A percentile compares a stretch with the other conserved stretches of the same genome.
phyloP scores from a whole-genome alignment of 2,329 filamentous ascomycete genomes.

The Nemania diffusa region DNA sequence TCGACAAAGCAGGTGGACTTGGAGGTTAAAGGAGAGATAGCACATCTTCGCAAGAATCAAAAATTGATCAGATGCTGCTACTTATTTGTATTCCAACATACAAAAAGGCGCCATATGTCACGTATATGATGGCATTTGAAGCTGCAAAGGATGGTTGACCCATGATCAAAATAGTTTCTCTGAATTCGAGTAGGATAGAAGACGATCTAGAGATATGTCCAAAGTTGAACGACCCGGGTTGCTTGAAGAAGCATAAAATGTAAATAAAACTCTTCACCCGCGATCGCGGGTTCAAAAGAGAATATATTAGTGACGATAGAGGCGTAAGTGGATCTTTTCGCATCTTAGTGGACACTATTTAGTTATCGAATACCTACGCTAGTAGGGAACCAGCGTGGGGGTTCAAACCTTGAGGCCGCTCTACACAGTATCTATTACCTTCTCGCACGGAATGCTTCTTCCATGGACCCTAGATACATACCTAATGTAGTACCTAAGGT shows the following conservation, averaged over 20 bases:
- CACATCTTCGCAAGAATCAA: neutral
- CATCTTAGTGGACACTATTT: neutral
- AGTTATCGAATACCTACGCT: neutral
- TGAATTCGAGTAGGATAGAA: neutral
- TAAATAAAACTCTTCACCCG: slow-evolving; percentile 26
- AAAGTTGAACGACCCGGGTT: neutral
- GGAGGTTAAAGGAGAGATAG: neutral
- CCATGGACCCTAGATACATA: too few species aligned
- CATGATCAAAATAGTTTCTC: slow-evolving; percentile 60
- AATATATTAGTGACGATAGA: slow-evolving; percentile 14
- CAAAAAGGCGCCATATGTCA: slow-evolving; percentile 82
- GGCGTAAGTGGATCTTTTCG: neutral
- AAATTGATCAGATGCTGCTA: slow-evolving; percentile 7
- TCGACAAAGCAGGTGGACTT: neutral
- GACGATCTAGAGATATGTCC: neutral
- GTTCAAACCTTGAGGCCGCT: neutral
- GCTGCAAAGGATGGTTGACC: slow-evolving; percentile 78
- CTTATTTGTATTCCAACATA: slow-evolving; percentile 54
- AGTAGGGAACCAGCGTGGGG: neutral
- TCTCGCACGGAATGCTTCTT: neutral
- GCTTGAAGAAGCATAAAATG: neutral
- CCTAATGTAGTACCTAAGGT: neutral
- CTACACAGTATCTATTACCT: neutral
- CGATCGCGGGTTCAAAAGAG: slow-evolving; percentile 9
- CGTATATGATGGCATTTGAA: slow-evolving; percentile 85